Evolutionary conservation across 2,329 filamentous ascomycete species (phyloP).

Genomic region (Aspergillus thermomutatus): DNA sequence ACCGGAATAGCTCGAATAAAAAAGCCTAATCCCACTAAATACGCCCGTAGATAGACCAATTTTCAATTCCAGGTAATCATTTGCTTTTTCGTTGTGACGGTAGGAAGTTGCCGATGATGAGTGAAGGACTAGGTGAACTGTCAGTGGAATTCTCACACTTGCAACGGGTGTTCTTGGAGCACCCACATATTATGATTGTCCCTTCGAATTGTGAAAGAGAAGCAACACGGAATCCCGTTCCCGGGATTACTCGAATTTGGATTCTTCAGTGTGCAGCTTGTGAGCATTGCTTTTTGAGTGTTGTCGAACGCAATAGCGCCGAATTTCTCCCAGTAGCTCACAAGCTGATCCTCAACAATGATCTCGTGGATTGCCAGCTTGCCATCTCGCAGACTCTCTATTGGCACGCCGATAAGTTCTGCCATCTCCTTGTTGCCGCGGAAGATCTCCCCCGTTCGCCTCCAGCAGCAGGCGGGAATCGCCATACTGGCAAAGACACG

Average conservation of each 20-base stretch:
- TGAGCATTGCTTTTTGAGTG: constrained; percentile 90
- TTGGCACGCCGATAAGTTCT: constrained; percentile 86
- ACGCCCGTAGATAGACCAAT: not conserved
- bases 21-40: not conserved
- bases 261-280: constrained; percentile 85
- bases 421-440: constrained; percentile 99
- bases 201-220: constrained; percentile 92
- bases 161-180: not conserved
- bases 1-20: not conserved
- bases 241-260: constrained; percentile 61
- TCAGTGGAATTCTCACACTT: not conserved
- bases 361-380: constrained; percentile 95
- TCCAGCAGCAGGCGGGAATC: constrained; percentile 95
- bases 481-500: constrained; percentile 99
- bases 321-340: constrained; percentile 99
- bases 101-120: constrained; percentile 96
- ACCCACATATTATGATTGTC: constrained; percentile 95
- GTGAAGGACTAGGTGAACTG: constrained; percentile 63
- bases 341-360: constrained; percentile 87
- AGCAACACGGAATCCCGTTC: constrained; percentile 84
- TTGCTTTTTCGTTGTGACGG: constrained; percentile 67
- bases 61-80: constrained; percentile 15
- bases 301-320: constrained; percentile 95
- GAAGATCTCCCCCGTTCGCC: constrained; percentile 94
- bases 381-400: constrained; percentile 86